phyloP scores from a whole-genome alignment of 2,329 filamentous ascomycete species.

The Talaromyces sp. region DNA sequence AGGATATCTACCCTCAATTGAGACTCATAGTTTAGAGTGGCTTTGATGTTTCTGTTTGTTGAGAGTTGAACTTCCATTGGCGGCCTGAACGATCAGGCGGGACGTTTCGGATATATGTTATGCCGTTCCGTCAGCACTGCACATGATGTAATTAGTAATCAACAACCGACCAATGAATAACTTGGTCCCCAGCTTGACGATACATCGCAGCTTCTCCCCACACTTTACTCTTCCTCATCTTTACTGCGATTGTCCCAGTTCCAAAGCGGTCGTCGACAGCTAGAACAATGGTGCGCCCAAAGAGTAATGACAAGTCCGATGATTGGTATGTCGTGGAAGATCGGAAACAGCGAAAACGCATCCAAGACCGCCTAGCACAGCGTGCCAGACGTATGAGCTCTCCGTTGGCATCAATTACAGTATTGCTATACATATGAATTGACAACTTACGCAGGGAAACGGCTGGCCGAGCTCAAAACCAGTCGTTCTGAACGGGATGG shows the following conservation, averaged over 20 bases:
- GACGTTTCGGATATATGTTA: neutral
- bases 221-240: neutral
- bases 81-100: neutral
- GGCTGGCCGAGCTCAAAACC: slow-evolving; percentile 5
- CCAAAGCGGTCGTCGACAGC: neutral
- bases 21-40: neutral
- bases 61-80: neutral
- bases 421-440: neutral
- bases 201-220: neutral
- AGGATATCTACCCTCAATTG: neutral
- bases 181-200: neutral
- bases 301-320: slow-evolving; percentile 14
- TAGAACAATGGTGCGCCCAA: neutral
- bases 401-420: neutral
- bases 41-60: neutral
- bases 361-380: slow-evolving; percentile 43
- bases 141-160: neutral
- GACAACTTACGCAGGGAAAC: slow-evolving; percentile 4
- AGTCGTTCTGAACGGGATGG: neutral
- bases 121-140: neutral
- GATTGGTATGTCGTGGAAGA: slow-evolving; percentile 38
- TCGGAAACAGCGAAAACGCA: slow-evolving; percentile 40
- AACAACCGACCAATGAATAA: neutral
- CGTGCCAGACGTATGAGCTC: slow-evolving; percentile 35
- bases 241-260: neutral